Conservation (phyloP, 2,329 filamentous ascomycete species). For the Diaporthe citri region DNA sequence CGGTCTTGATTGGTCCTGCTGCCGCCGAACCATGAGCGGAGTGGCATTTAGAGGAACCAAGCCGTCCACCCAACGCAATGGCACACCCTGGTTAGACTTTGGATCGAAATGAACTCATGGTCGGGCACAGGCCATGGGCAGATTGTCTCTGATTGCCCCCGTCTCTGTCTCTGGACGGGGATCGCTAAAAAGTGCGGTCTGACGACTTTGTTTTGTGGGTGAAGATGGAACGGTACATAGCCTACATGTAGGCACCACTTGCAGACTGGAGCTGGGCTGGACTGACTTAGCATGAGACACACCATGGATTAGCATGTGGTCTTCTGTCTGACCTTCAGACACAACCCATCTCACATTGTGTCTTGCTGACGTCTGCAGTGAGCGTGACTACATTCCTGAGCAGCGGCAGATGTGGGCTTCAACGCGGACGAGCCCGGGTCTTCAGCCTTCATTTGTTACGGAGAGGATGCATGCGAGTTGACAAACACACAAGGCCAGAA, state of each 20-base stretch:
- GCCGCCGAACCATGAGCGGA: conserved; percentile 34
- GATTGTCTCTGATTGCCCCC: conserved; percentile 23
- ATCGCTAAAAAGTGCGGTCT: conserved; percentile 14
- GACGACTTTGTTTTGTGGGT: neutral
- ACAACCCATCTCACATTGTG: neutral
- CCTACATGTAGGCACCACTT: neutral
- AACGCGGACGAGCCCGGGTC: neutral
- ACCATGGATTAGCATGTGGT: conserved; percentile 10
- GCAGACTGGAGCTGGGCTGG: neutral
- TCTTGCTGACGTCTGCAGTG: conserved; percentile 5
- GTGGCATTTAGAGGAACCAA: conserved; percentile 28
- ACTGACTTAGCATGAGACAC: conserved; percentile 15
- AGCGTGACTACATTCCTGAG: conserved; percentile 1
- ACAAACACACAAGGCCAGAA: neutral
- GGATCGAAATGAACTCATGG: conserved; percentile 29
- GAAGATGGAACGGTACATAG: neutral
- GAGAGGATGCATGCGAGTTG: neutral
- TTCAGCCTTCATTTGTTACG: neutral
- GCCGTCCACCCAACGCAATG: conserved; percentile 21
- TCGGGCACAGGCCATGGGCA: conserved; percentile 16
- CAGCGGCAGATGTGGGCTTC: neutral
- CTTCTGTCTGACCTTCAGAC: conserved; percentile 16
- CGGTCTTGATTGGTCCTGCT: conserved; percentile 44
- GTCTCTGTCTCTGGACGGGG: neutral
- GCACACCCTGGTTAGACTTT: conserved; percentile 23